These are phyloP conservation scores for Puccinia hordei DNA, from an alignment of 1,284 basidiomycete species.

Conservation along the genomic window DNA sequence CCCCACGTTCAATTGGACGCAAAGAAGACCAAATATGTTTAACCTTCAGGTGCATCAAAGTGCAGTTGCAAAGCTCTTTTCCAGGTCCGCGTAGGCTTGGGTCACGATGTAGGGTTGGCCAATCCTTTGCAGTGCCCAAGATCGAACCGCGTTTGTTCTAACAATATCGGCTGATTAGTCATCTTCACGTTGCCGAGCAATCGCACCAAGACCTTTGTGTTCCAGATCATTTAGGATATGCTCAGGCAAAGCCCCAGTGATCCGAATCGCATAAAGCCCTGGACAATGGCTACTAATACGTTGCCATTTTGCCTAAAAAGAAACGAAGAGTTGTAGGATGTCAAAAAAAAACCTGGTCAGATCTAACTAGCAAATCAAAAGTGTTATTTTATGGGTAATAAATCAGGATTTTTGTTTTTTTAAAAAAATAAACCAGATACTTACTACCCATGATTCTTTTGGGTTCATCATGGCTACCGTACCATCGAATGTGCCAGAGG, in stretches of 20 bases:
- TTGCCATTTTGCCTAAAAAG: conserved; percentile 44
- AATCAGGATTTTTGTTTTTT: not conserved
- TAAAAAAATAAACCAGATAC: too few species aligned
- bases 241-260: conserved; percentile 43
- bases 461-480: conserved; percentile 40
- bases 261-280: conserved; percentile 42
- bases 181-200: conserved; percentile 41
- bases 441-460: conserved; percentile 44
- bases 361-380: not conserved
- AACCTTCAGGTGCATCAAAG: too few species aligned
- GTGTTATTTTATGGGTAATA: not conserved
- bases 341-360: not conserved
- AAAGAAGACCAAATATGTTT: too few species aligned
- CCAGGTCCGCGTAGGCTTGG: too few species aligned
- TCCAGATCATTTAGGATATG: conserved; percentile 26
- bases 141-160: not conserved
- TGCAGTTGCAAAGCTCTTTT: too few species aligned
- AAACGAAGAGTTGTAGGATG: not conserved
- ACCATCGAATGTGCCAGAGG: conserved; percentile 48
- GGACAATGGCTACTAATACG: conserved; percentile 41
- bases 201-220: conserved; percentile 17
- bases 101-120: too few species aligned
- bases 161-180: conserved; percentile 20
- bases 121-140: too few species aligned
- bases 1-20: too few species aligned